Evolutionary conservation across 2,329 filamentous ascomycete genomes (phyloP).

Genomic region (Fusarium ramigenum): DNA sequence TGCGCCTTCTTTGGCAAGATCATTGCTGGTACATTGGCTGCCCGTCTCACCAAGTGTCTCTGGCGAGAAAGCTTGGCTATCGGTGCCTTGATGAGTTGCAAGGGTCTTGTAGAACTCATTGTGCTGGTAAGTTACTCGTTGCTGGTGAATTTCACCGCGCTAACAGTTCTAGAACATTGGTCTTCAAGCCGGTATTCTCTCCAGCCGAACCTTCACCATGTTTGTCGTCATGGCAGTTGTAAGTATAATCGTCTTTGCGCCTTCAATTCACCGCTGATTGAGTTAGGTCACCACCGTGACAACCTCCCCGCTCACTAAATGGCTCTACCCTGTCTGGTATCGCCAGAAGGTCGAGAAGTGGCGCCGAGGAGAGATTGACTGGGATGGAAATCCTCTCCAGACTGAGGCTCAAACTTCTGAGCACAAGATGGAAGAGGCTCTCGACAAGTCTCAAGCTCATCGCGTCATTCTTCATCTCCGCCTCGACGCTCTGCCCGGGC

Average conservation of each 20-base stretch:
- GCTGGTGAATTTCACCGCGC: accelerated
- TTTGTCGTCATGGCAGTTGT: constrained; percentile 91
- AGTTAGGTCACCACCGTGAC: constrained; percentile 76
- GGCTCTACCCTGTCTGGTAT: constrained; percentile 75
- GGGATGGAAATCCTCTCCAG: constrained; percentile 63
- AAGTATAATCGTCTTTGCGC: not conserved
- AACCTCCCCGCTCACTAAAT: constrained; percentile 79
- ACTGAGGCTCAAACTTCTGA: constrained; percentile 39
- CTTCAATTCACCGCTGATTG: not conserved
- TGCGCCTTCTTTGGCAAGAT: constrained; percentile 90
- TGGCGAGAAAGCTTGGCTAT: constrained; percentile 93
- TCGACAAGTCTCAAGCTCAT: constrained; percentile 41
- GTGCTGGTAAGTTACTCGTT: constrained; percentile 72
- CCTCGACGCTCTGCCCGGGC: constrained; percentile 42
- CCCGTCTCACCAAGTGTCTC: constrained; percentile 73
- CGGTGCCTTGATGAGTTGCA: constrained; percentile 94
- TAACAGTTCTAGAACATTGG: constrained; percentile 68
- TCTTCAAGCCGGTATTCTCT: constrained; percentile 83
- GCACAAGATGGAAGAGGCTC: constrained; percentile 40
- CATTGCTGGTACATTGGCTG: constrained; percentile 81
- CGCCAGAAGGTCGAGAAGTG: constrained; percentile 61
- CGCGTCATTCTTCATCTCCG: constrained; percentile 43
- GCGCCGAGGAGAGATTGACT: constrained; percentile 90
- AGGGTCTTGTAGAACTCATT: constrained; percentile 93
- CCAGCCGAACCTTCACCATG: constrained; percentile 85